phyloP scores from a whole-genome alignment of 805 yeast genomes.

The Saccharomycopsis schoenii region DNA sequence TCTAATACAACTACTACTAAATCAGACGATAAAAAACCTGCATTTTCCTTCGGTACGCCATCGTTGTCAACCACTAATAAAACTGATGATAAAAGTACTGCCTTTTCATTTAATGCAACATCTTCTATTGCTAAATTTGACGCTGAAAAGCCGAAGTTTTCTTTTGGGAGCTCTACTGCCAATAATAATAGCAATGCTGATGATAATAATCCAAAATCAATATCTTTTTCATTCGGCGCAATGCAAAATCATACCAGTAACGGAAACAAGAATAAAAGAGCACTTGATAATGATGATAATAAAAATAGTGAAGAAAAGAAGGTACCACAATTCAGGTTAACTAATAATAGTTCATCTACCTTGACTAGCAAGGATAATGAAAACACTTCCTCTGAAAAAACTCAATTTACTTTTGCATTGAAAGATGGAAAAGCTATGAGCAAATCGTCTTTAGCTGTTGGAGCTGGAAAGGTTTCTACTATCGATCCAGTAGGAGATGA shows the following conservation, averaged over 20 bases:
- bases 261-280: not conserved
- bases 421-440: not conserved
- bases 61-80: not conserved
- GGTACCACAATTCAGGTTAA: not conserved
- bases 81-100: not conserved
- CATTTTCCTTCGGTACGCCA: not conserved
- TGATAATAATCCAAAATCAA: not conserved
- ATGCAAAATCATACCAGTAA: not conserved
- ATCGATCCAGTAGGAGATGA: not conserved
- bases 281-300: not conserved
- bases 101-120: not conserved
- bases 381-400: not conserved
- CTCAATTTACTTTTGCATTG: not conserved
- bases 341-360: not conserved
- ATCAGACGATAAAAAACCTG: not conserved
- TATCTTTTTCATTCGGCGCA: not conserved
- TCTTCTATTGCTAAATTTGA: not conserved
- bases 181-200: not conserved
- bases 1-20: not conserved
- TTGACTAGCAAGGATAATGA: not conserved
- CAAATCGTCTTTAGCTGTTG: not conserved
- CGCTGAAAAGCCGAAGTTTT: not conserved
- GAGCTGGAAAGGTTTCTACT: not conserved
- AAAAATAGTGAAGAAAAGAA: not conserved
- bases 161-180: not conserved